These are phyloP conservation scores for Flaveria ramosissima DNA, from an alignment of 129 eudicot species.

Conservation along the genomic window DNA sequence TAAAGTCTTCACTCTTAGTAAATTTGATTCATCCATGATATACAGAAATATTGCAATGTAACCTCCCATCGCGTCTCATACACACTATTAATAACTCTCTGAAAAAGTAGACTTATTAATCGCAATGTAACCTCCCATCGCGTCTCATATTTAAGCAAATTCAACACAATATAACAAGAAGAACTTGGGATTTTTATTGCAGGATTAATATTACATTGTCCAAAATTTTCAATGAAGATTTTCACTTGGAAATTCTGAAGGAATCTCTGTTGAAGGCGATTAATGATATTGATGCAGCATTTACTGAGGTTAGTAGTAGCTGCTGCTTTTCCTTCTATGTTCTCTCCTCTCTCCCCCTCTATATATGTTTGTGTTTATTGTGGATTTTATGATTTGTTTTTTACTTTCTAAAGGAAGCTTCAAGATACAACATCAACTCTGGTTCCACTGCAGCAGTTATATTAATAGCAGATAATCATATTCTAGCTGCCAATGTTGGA, in stretches of 20 bases:
- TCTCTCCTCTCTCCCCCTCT: not conserved
- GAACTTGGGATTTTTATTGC: constrained; percentile 4
- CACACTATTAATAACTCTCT: too few species aligned
- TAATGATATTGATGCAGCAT: constrained; percentile 73
- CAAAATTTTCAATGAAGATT: constrained; percentile 58
- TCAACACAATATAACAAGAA: not conserved
- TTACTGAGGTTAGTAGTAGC: constrained; percentile 57
- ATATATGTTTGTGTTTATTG: not conserved
- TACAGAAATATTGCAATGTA: too few species aligned
- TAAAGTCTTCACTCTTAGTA: not conserved
- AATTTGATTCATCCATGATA: too few species aligned
- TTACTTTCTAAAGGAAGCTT: constrained; percentile 72
- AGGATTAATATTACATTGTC: constrained; percentile 64
- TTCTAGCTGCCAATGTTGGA: constrained; percentile 88
- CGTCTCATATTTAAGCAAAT: not conserved
- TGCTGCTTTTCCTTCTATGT: not conserved
- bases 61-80: too few species aligned
- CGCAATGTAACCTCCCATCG: not conserved
- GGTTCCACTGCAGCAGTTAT: constrained; percentile 90
- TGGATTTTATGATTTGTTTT: constrained; percentile 22
- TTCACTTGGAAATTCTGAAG: constrained; percentile 79
- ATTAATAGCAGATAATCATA: constrained; percentile 71
- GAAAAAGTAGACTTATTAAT: too few species aligned
- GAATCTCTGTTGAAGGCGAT: constrained; percentile 84
- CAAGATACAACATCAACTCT: constrained; percentile 59